phyloP scores from a whole-genome alignment of 2,329 filamentous ascomycete species.

The Trichoderma sp. region DNA sequence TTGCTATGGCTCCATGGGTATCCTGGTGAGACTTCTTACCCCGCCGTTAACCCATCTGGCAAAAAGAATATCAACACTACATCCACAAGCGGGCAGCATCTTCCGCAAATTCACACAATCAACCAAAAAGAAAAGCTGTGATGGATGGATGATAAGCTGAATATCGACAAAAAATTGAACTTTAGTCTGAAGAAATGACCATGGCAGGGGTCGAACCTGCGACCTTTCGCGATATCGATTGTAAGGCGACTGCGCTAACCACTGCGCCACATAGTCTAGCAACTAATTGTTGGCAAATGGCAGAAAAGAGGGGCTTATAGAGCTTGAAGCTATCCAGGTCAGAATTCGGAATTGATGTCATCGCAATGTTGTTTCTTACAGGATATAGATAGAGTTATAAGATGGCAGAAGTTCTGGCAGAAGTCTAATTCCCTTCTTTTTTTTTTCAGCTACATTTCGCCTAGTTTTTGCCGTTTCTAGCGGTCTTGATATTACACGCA shows the following conservation, averaged over 20 bases:
- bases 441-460: background rate
- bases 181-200: conserved; percentile 29
- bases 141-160: background rate
- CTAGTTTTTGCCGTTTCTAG: background rate
- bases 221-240: conserved; percentile 37
- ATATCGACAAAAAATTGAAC: conserved; percentile 7
- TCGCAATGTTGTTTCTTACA: background rate
- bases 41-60: background rate
- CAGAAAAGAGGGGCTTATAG: background rate
- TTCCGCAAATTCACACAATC: background rate
- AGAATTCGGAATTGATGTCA: background rate
- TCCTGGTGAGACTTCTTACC: background rate
- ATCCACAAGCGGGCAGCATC: background rate
- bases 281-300: background rate
- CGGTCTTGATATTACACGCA: background rate
- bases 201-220: conserved; percentile 46
- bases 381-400: background rate
- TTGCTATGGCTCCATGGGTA: background rate
- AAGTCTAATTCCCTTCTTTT: background rate
- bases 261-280: conserved; percentile 35
- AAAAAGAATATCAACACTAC: background rate
- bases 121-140: background rate
- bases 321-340: background rate
- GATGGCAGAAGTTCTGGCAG: background rate
- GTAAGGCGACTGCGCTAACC: conserved; percentile 42